Conservation (phyloP, 2,329 filamentous ascomycete species). For the Colletotrichum eremochloae region DNA sequence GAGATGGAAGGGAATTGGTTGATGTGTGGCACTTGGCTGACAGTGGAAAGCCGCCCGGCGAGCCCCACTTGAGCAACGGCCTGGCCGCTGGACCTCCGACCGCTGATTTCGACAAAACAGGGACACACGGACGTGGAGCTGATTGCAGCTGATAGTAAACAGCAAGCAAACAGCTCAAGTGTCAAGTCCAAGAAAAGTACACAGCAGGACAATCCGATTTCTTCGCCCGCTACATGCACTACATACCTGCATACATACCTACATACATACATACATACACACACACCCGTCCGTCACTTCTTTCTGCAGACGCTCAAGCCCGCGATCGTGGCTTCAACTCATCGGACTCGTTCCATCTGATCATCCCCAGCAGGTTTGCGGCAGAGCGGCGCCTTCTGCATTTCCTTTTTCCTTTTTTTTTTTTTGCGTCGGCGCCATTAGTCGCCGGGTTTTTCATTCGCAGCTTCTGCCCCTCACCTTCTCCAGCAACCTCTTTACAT, state of each 20-base stretch:
- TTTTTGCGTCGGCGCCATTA: not conserved
- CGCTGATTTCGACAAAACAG: not conserved
- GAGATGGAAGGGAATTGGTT: not conserved
- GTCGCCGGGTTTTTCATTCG: not conserved
- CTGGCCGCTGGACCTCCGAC: conserved; percentile 14
- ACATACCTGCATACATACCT: not conserved
- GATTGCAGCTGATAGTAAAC: not conserved
- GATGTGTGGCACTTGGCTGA: not conserved
- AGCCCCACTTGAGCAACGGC: conserved; percentile 14
- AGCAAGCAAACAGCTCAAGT: conserved; percentile 8
- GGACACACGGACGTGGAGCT: conserved; percentile 10
- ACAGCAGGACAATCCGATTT: conserved; percentile 26
- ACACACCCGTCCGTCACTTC: not conserved
- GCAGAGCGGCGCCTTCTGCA: conserved; percentile 24
- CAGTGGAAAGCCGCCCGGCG: not conserved
- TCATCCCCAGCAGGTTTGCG: conserved; percentile 7
- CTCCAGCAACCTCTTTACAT: conserved; percentile 4
- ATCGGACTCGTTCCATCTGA: conserved; percentile 3
- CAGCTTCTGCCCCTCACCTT: not conserved
- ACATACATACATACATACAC: not conserved
- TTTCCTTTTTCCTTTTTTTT: not conserved
- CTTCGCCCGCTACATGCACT: not conserved
- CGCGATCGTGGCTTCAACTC: not conserved
- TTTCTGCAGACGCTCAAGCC: conserved; percentile 24
- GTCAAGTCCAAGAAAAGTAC: conserved; percentile 18